These are phyloP conservation scores for Cutaneotrichosporon sp. DNA, from an alignment of 1,284 basidiomycete genomes.

Conservation along the genomic window DNA sequence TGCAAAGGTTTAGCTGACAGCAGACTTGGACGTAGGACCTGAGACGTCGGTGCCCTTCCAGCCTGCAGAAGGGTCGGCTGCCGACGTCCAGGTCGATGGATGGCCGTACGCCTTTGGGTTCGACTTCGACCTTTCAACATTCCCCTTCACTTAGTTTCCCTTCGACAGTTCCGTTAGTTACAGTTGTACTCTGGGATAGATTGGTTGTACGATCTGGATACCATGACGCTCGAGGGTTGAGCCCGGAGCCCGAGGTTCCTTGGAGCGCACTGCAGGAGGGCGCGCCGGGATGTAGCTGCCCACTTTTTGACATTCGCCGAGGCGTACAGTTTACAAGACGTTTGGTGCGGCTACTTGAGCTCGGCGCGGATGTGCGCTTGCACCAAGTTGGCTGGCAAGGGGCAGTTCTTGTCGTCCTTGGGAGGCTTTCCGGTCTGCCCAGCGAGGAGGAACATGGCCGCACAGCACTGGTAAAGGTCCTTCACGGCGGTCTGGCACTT, in stretches of 20 bases:
- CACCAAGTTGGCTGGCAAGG: constrained; percentile 32
- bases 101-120: constrained; percentile 7
- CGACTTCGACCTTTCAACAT: constrained; percentile 9
- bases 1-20: not conserved
- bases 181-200: too few relatives aligned
- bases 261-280: too few relatives aligned
- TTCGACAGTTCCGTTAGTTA: too few relatives aligned
- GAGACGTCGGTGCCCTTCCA: not conserved
- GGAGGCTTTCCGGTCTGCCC: constrained; percentile 20
- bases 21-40: constrained; percentile 1
- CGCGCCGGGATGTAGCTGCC: too few relatives aligned
- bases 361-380: too few relatives aligned
- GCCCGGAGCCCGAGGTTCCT: too few relatives aligned
- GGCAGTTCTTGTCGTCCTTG: constrained; percentile 27
- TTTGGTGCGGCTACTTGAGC: constrained; percentile 26
- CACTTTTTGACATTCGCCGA: too few relatives aligned
- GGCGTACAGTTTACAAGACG: too few relatives aligned
- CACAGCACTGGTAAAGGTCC: constrained; percentile 40
- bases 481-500: constrained; percentile 31
- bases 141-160: not conserved
- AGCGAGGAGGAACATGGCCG: constrained; percentile 29
- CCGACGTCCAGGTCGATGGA: too few relatives aligned
- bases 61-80: too few relatives aligned
- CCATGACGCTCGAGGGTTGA: too few relatives aligned
- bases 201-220: too few relatives aligned